phyloP scores from a whole-genome alignment of 2,329 filamentous ascomycete species.

The Exophiala phaeomuriformis region DNA sequence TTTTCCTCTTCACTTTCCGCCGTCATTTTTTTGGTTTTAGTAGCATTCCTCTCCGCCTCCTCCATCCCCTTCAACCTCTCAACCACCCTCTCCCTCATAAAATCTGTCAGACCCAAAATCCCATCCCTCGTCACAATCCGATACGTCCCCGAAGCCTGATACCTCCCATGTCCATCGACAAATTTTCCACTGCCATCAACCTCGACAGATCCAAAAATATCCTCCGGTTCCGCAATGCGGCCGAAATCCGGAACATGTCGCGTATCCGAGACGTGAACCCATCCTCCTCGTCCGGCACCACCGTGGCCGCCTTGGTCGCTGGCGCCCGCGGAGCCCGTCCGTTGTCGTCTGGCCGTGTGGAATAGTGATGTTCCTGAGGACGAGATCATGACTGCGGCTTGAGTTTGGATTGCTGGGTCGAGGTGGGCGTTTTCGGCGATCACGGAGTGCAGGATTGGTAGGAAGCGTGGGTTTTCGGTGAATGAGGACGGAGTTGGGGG shows the following conservation, averaged over 20 bases:
- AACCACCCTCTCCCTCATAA: slow-evolving; percentile 45
- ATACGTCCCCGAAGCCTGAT: slow-evolving; percentile 57
- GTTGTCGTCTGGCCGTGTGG: slow-evolving; percentile 34
- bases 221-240: slow-evolving; percentile 56
- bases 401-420: slow-evolving; percentile 51
- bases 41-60: slow-evolving; percentile 22
- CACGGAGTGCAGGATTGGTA: slow-evolving; percentile 50
- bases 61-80: slow-evolving; percentile 37
- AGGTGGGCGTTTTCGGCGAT: slow-evolving; percentile 47
- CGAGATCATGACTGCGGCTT: slow-evolving; percentile 55
- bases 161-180: slow-evolving; percentile 49
- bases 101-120: slow-evolving; percentile 46
- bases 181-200: slow-evolving; percentile 53
- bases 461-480: slow-evolving; percentile 50
- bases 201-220: slow-evolving; percentile 59
- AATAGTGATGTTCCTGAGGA: slow-evolving; percentile 41
- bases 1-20: too few species aligned
- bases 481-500: slow-evolving; percentile 52
- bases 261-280: slow-evolving; percentile 56
- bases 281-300: slow-evolving; percentile 52
- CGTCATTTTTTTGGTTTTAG: too few species aligned
- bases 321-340: slow-evolving; percentile 48
- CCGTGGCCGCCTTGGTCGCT: slow-evolving; percentile 53
- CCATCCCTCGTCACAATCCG: slow-evolving; percentile 54
- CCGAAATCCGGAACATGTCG: slow-evolving; percentile 57